These are phyloP conservation scores for Salix udensis DNA, from an alignment of 345 rosid species.

Conservation along the genomic window DNA sequence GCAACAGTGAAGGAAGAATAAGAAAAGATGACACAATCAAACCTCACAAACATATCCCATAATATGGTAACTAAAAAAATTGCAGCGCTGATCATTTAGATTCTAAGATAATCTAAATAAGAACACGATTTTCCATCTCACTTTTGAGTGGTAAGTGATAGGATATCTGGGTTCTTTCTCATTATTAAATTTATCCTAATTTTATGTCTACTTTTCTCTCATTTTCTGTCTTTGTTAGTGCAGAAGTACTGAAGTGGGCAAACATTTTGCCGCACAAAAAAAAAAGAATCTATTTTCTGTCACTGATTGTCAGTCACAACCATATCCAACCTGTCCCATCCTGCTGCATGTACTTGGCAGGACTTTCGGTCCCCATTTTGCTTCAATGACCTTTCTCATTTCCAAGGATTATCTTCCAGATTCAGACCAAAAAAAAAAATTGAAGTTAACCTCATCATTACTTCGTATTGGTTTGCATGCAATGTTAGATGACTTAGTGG, in stretches of 20 bases:
- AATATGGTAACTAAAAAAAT: neutral
- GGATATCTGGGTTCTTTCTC: neutral
- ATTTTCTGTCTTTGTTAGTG: neutral
- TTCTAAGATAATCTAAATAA: neutral
- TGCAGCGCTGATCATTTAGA: neutral
- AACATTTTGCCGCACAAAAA: neutral
- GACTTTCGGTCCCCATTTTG: neutral
- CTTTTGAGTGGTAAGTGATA: neutral
- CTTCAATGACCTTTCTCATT: neutral
- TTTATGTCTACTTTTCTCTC: neutral
- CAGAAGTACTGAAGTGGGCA: neutral
- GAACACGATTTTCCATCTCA: neutral
- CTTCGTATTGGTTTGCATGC: neutral
- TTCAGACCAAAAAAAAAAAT: neutral
- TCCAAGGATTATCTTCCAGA: neutral
- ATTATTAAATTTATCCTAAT: neutral
- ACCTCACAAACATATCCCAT: neutral
- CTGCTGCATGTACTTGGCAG: neutral
- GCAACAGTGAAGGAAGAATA: neutral
- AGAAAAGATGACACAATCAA: neutral
- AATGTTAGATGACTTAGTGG: neutral
- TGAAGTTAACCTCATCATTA: neutral
- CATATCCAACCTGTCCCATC: neutral
- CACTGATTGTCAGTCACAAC: neutral
- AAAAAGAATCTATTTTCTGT: neutral